phyloP scores from a whole-genome alignment of 495 filamentous ascomycete species.

The Trichoderma asperelloides region DNA sequence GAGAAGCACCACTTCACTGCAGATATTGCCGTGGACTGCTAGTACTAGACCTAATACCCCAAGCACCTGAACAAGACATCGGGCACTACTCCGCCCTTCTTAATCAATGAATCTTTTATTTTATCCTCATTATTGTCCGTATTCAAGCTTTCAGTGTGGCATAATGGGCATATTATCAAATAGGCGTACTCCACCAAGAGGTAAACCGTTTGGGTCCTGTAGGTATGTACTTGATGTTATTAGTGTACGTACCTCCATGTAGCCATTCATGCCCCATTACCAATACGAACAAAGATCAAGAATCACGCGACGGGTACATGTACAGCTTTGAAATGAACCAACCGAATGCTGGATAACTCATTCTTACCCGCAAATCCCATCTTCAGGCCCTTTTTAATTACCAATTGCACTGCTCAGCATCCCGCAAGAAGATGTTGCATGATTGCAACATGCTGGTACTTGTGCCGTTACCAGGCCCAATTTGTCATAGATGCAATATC shows the following conservation, averaged over 20 bases:
- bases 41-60: no score
- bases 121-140: no score
- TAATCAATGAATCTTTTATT: no score
- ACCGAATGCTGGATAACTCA: not conserved
- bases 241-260: not conserved
- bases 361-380: not conserved
- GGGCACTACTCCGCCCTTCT: no score
- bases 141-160: no score
- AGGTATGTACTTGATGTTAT: no score
- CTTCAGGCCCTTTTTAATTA: not conserved
- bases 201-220: no score
- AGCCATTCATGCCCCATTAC: not conserved
- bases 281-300: not conserved
- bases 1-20: no score
- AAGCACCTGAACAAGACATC: no score
- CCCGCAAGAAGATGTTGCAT: not conserved
- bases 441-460: not conserved
- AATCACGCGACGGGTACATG: not conserved
- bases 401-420: not conserved
- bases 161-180: no score
- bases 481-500: not conserved
- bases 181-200: no score
- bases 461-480: not conserved
- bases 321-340: not conserved
- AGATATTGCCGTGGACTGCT: no score